A percentile compares a stretch with the other conserved stretches of the same genome.
Evolutionary conservation across 2,329 filamentous ascomycete genomes (phyloP).

Genomic region (Teratosphaeria zuluensis): DNA sequence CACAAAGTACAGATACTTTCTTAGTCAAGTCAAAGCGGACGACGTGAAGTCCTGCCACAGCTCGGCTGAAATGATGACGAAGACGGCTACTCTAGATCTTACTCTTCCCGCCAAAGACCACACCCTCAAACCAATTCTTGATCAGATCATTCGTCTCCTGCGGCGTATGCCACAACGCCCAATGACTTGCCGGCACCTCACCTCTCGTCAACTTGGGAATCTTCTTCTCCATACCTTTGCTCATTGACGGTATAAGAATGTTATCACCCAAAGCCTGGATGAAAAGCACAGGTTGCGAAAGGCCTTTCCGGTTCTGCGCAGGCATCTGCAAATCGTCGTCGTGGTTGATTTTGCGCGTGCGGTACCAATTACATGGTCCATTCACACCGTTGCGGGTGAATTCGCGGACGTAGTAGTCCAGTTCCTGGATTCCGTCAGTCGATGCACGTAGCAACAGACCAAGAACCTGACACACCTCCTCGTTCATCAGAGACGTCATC

Average conservation of each 20-base stretch:
- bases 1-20: too few relatives aligned
- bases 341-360: conserved; percentile 60
- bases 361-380: conserved; percentile 64
- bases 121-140: conserved; percentile 54
- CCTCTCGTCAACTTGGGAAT: conserved; percentile 56
- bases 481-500: conserved; percentile 49
- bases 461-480: conserved; percentile 38
- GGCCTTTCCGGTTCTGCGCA: conserved; percentile 6
- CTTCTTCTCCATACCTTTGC: conserved; percentile 57
- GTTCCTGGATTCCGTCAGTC: conserved; percentile 36
- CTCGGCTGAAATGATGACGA: neutral
- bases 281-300: conserved; percentile 54
- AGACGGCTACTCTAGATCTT: conserved; percentile 28
- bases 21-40: too few relatives aligned
- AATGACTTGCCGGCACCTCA: conserved; percentile 65
- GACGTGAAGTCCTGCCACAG: too few relatives aligned
- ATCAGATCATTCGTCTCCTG: conserved; percentile 61
- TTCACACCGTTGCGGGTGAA: conserved; percentile 64
- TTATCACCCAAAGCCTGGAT: conserved; percentile 61
- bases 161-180: conserved; percentile 69
- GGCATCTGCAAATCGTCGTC: conserved; percentile 54
- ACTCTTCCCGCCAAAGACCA: conserved; percentile 39
- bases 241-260: conserved; percentile 64
- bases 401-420: conserved; percentile 67
- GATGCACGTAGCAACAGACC: neutral